These are phyloP conservation scores for Podospora pseudocomata DNA, from an alignment of 495 filamentous ascomycete species.

Conservation along the genomic window DNA sequence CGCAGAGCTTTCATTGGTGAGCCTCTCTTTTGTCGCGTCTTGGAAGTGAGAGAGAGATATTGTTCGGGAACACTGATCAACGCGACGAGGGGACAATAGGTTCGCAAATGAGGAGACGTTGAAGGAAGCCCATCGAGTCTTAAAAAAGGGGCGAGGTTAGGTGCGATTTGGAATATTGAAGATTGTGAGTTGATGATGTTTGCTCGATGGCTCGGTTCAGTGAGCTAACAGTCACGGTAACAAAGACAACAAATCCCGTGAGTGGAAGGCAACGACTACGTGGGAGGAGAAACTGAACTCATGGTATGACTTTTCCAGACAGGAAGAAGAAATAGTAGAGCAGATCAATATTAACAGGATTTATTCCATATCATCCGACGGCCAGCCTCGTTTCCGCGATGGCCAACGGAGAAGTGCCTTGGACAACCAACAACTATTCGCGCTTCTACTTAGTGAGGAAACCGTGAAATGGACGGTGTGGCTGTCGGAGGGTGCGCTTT, in stretches of 20 bases:
- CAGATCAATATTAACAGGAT: constrained; percentile 26
- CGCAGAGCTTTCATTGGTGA: constrained; percentile 61
- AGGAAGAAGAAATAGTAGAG: constrained; percentile 12
- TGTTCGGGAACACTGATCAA: background rate
- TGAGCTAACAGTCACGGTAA: constrained; percentile 3
- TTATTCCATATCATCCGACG: constrained; percentile 44
- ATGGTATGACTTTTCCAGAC: constrained; percentile 1
- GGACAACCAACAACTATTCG: constrained; percentile 36
- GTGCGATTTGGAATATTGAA: constrained; percentile 65
- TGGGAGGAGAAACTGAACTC: constrained; percentile 52
- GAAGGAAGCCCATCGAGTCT: constrained; percentile 54
- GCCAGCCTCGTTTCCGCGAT: constrained; percentile 55
- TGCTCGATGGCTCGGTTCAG: background rate
- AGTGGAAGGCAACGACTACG: constrained; percentile 40
- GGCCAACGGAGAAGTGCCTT: constrained; percentile 51
- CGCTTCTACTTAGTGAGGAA: constrained; percentile 44
- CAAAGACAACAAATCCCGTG: constrained; percentile 49
- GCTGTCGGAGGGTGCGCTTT: constrained; percentile 51
- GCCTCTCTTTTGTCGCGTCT: background rate
- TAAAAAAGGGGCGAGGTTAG: constrained; percentile 51
- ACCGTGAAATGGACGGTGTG: constrained; percentile 43
- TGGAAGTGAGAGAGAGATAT: background rate
- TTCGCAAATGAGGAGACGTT: constrained; percentile 57
- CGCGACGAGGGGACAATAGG: constrained; percentile 34
- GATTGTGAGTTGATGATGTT: constrained; percentile 46